Evolutionary conservation across 257 asterid species (phyloP), one percentile per base, ranked within the genome.

Genomic region (Capsicum pubescens): DNA sequence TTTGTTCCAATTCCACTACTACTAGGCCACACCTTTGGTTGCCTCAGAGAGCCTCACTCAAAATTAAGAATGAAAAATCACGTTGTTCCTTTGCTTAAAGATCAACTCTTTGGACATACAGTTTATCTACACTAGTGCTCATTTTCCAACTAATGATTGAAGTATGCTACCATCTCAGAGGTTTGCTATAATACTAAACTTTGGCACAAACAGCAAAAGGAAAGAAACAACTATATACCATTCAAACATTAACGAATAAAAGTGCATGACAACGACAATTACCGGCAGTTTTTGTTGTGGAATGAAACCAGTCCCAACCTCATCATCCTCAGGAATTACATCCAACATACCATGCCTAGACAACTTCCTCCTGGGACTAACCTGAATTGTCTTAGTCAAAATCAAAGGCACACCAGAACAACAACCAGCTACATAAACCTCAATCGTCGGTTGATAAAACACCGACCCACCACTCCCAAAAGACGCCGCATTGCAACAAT

Each of bases 391-490:
- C 86, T 90, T 93, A 0, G 93, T 91, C 89, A 94, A 85, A 79
- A 94, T 94, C 82, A 91, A 91, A 5, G 94, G 95, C 83, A 82
- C 63, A 3, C 97, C 91, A 4, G 93, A 92, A 81, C 94, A 92
- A 81, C 95, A 91, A 1, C 94, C 93, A 0, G 94, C 95, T 21
- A 94, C 84, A 83, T 92, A 92, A 77, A 94, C 98, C 91, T 93
- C 94, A 79, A 93, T 85, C 9, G 91, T 82, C 3, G 98, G 94
- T 85, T 91, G 94, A 48, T 88, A 84, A 83, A 94, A 91, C 2
- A 83, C 84, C 21, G 93, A 87, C 80, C 91, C 88, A 35, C 88
- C 93, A 56, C 87, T 89, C 1, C 88, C 85, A 60, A 91, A 74
- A 5, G 91, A 83, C 10, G 84, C 87, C n/a, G 92, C 92, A 63